phyloP scores from a whole-genome alignment of 805 yeast genomes.

The Lipomyces orientalis region DNA sequence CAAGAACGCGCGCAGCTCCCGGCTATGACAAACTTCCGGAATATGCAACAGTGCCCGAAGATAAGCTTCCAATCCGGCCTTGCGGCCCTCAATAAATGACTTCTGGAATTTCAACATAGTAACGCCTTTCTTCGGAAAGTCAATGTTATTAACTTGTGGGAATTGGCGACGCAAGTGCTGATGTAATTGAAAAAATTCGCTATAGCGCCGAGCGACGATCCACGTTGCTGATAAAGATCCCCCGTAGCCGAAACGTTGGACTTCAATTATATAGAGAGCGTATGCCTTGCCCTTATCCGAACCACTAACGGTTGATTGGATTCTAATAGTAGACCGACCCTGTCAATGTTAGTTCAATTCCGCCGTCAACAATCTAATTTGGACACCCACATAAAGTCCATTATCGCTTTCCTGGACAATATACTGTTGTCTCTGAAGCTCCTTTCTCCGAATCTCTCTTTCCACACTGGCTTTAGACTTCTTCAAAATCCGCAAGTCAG shows the following conservation, averaged over 20 bases:
- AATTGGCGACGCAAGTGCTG: conserved; percentile 63
- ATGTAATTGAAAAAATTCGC: conserved; percentile 78
- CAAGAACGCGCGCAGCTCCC: conserved; percentile 73
- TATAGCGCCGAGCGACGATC: conserved; percentile 89
- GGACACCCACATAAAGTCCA: conserved; percentile 65
- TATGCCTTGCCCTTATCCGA: conserved; percentile 62
- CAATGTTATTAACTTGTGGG: conserved; percentile 55
- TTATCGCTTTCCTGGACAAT: conserved; percentile 83
- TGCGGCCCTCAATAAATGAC: conserved; percentile 68
- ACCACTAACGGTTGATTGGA: conserved; percentile 56
- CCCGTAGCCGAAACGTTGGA: conserved; percentile 58
- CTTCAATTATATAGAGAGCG: conserved; percentile 76
- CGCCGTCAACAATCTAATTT: background rate
- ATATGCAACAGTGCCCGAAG: conserved; percentile 60
- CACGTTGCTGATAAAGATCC: conserved; percentile 69
- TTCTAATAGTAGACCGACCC: conserved; percentile 43
- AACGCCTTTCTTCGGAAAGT: conserved; percentile 57
- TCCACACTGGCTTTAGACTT: conserved; percentile 71
- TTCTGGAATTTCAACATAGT: conserved; percentile 75
- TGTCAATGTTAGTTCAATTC: background rate
- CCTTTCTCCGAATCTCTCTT: conserved; percentile 75
- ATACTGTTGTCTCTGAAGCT: conserved; percentile 77
- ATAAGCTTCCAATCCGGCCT: conserved; percentile 65
- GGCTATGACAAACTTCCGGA: conserved; percentile 75
- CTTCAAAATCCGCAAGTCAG: conserved; percentile 68